These are phyloP conservation scores for Hortaea werneckii DNA, from an alignment of 2,329 filamentous ascomycete species.

Conservation along the genomic window DNA sequence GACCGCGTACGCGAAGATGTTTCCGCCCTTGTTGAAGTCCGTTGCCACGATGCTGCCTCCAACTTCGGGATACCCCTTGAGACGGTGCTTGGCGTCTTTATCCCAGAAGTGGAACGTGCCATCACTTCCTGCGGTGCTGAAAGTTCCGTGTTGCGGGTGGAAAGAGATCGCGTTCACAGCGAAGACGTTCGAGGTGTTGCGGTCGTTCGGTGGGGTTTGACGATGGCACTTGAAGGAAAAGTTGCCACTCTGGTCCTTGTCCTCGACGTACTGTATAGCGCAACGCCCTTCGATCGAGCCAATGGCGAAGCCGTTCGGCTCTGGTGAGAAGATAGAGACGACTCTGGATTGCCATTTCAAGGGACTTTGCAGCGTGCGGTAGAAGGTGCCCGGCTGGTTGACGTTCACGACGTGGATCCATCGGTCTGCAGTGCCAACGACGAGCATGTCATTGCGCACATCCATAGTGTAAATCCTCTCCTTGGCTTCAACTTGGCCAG, in stretches of 20 bases:
- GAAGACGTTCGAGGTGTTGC: conserved; percentile 77
- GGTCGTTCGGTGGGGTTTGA: conserved; percentile 52
- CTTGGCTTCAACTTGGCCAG: conserved; percentile 56
- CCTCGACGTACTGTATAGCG: conserved; percentile 96
- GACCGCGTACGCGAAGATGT: conserved; percentile 54
- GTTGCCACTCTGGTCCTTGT: conserved; percentile 75
- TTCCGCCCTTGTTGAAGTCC: conserved; percentile 79
- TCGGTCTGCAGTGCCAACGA: conserved; percentile 85
- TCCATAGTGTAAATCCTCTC: conserved; percentile 89
- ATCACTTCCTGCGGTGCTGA: conserved; percentile 89
- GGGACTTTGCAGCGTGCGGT: conserved; percentile 92
- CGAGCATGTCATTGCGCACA: conserved; percentile 69
- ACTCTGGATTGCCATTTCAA: conserved; percentile 97
- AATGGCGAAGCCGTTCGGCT: conserved; percentile 84
- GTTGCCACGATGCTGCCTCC: conserved; percentile 78
- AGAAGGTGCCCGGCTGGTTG: conserved; percentile 76
- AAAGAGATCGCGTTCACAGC: conserved; percentile 96
- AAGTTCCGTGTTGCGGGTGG: conserved; percentile 94
- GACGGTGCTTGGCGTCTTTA: conserved; percentile 43
- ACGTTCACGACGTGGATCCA: conserved; percentile 95
- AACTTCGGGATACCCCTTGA: conserved; percentile 54
- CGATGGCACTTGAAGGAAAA: conserved; percentile 99
- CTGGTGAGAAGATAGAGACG: conserved; percentile 77
- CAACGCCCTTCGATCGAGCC: conserved; percentile 95
- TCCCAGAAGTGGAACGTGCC: conserved; percentile 98